A percentile compares a stretch with the other conserved stretches of the same genome.
These are phyloP conservation scores for Mucor sp. DNA, from an alignment of 371 early-diverging fungal species.

Conservation along the genomic window DNA sequence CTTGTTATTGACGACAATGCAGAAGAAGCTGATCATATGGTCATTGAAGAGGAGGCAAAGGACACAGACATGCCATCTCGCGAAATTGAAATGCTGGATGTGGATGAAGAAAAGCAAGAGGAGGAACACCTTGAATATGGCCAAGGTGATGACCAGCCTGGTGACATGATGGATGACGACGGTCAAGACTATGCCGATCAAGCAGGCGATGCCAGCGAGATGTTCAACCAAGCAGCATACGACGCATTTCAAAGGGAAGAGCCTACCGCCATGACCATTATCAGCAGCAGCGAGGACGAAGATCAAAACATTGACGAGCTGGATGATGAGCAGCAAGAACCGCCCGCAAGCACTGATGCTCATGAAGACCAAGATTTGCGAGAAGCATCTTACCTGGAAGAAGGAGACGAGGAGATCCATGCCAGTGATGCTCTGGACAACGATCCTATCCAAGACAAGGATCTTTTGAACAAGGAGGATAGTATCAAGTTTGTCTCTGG, in stretches of 20 bases:
- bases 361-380: background rate
- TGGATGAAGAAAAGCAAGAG: too few relatives aligned
- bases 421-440: background rate
- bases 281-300: background rate
- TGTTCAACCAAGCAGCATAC: background rate
- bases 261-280: background rate
- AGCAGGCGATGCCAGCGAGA: background rate
- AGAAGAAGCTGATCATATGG: background rate
- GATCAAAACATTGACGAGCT: background rate
- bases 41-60: background rate
- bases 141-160: background rate
- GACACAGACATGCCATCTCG: background rate
- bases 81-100: background rate
- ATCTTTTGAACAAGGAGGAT: background rate
- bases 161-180: background rate
- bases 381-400: background rate
- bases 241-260: background rate
- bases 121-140: background rate
- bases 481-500: constrained; percentile 4
- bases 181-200: background rate
- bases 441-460: background rate
- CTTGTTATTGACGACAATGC: too few relatives aligned
- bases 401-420: background rate
- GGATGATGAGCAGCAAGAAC: background rate
- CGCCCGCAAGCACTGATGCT: background rate